Conservation (phyloP, 129 eudicot species). For the Lactuca sativa region DNA sequence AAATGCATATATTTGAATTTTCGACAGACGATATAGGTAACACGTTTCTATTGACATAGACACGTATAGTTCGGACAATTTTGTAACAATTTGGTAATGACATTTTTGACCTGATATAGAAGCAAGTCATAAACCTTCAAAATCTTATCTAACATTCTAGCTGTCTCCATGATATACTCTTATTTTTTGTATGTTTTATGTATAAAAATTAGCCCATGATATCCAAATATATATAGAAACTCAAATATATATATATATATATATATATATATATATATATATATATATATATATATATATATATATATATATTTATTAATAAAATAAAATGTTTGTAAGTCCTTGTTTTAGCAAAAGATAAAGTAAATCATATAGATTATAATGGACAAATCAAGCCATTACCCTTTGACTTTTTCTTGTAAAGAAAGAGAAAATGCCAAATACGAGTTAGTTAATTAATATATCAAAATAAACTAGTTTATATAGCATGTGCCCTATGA, state of each 20-base stretch:
- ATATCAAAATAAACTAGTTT: too few relatives aligned
- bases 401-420: neutral
- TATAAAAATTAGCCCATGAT: neutral
- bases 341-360: neutral
- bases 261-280: too few relatives aligned
- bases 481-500: neutral
- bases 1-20: neutral
- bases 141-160: slow-evolving; percentile 27
- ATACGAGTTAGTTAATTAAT: neutral
- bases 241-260: neutral
- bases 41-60: slow-evolving; percentile 32
- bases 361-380: neutral
- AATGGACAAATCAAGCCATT: neutral
- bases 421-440: neutral
- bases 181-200: slow-evolving; percentile 3
- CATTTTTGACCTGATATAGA: slow-evolving; percentile 26
- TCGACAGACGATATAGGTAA: slow-evolving; percentile 12
- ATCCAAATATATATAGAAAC: neutral
- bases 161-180: neutral
- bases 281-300: too few relatives aligned
- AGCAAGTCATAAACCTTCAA: slow-evolving; percentile 23
- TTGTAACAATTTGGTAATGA: slow-evolving; percentile 28
- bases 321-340: neutral
- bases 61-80: slow-evolving; percentile 13
- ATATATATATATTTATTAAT: neutral